Conservation (phyloP, 2,329 filamentous ascomycete species). For the Albifimbria verrucaria region DNA sequence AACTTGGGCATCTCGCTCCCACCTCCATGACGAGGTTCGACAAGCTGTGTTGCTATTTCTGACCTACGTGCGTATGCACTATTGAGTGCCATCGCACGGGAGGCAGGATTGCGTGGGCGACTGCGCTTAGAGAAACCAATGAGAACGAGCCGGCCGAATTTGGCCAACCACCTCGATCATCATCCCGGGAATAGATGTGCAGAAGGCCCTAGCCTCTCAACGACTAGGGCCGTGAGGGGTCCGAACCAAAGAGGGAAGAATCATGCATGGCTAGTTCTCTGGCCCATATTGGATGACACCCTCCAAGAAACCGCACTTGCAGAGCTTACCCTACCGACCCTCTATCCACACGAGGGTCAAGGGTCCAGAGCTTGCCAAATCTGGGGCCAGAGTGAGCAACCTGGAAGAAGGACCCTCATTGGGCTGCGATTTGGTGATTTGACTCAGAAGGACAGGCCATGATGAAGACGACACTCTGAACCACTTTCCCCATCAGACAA, state of each 20-base stretch:
- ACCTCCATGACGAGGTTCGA: conserved; percentile 16
- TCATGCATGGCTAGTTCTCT: conserved; percentile 19
- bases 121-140: conserved; percentile 50
- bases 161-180: conserved; percentile 17
- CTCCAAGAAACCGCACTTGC: background rate
- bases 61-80: conserved; percentile 24
- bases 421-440: background rate
- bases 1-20: conserved; percentile 19
- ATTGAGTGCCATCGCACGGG: conserved; percentile 22
- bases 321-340: background rate
- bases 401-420: background rate
- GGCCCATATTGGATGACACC: background rate
- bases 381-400: background rate
- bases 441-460: background rate
- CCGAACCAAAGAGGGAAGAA: conserved; percentile 21
- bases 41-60: conserved; percentile 34
- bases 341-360: background rate
- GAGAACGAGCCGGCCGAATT: conserved; percentile 24
- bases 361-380: background rate
- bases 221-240: conserved; percentile 12
- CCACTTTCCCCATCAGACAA: no score
- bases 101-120: conserved; percentile 16
- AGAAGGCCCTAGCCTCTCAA: conserved; percentile 17
- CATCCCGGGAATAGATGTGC: conserved; percentile 28
- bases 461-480: no score